A percentile compares a stretch with the other conserved stretches of the same genome.
phyloP scores from a whole-genome alignment of 768 basidiomycete genomes.

The Auricularia heimuer region DNA sequence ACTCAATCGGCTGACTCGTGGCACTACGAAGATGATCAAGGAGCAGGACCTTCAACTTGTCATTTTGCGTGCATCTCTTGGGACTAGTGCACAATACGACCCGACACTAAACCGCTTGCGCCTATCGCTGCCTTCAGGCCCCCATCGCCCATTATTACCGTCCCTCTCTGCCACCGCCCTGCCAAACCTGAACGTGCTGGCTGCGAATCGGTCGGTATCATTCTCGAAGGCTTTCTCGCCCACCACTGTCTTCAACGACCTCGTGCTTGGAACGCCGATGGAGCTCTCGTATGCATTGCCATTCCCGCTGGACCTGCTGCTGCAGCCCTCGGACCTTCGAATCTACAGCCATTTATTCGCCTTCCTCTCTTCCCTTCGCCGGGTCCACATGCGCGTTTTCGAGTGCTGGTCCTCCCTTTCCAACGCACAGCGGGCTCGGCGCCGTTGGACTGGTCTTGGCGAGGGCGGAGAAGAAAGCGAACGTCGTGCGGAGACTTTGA shows the following conservation, averaged over 20 bases:
- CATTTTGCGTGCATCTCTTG: slow-evolving; percentile 76
- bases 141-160: slow-evolving; percentile 71
- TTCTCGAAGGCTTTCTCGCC: slow-evolving; percentile 35
- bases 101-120: slow-evolving; percentile 61
- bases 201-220: slow-evolving; percentile 2
- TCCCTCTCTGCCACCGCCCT: slow-evolving; percentile 36
- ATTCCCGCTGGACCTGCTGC: slow-evolving; percentile 88
- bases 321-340: slow-evolving; percentile 62
- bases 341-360: slow-evolving; percentile 71
- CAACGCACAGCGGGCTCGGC: slow-evolving; percentile 71
- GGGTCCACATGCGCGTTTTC: slow-evolving; percentile 72
- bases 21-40: slow-evolving; percentile 66
- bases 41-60: slow-evolving; percentile 87
- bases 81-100: slow-evolving; percentile 82
- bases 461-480: slow-evolving; percentile 78
- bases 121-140: slow-evolving; percentile 72
- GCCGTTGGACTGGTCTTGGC: slow-evolving; percentile 78
- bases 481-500: slow-evolving; percentile 50
- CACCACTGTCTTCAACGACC: slow-evolving; percentile 52
- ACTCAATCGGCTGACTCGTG: slow-evolving; percentile 60
- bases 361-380: slow-evolving; percentile 74
- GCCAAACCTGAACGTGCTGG: slow-evolving; percentile 1
- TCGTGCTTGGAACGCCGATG: slow-evolving; percentile 72
- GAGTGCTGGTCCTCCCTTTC: slow-evolving; percentile 80
- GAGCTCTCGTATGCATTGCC: slow-evolving; percentile 58